Percentiles rank a stretch among this genome's conserved stretches.
Evolutionary conservation across 164 flowering plant species (phyloP).

Genomic region (Vitis vinifera): ASM3070453v1 NC_081809.1:7427001-7427500

Average conservation of each 20-base stretch:
- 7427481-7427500: too few relatives aligned
- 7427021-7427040: not conserved
- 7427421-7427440: too few relatives aligned
- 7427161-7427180: not conserved
- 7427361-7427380: too few relatives aligned
- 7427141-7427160: conserved; percentile 11
- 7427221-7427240: conserved; percentile 92
- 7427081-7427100: conserved; percentile 87
- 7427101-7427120: conserved; percentile 84
- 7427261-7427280: conserved; percentile 13
- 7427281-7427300: not conserved
- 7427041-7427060: conserved; percentile 3
- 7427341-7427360: too few relatives aligned
- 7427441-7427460: too few relatives aligned
- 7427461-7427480: too few relatives aligned
- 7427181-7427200: not conserved
- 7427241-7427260: conserved; percentile 96
- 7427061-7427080: conserved; percentile 62
- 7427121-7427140: conserved; percentile 63
- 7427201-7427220: conserved; percentile 74
- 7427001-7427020: not conserved
- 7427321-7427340: too few relatives aligned
- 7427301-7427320: too few relatives aligned
- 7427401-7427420: too few relatives aligned
- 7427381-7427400: too few relatives aligned